Conservation (phyloP, 345 rosid genomes). For the Laguncularia racemosa region DNA sequence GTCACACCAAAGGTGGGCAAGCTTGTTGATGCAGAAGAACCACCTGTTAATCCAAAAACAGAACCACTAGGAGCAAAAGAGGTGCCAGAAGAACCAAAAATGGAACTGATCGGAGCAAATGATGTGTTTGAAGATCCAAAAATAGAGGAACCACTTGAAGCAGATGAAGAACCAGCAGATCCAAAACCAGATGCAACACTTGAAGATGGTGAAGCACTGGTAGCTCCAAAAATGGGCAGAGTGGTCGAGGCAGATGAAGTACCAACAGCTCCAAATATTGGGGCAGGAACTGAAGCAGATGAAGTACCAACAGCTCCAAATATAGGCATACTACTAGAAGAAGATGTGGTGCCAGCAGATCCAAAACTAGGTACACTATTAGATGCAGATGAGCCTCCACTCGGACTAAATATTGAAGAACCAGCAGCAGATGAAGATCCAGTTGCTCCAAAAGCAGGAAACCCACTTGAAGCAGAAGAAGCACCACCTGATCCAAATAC, state of each 20-base stretch:
- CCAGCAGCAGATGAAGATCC: slow-evolving; percentile 3
- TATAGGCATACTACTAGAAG: not conserved
- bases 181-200: slow-evolving; percentile 10
- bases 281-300: not conserved
- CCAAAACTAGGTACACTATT: slow-evolving; percentile 5
- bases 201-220: not conserved
- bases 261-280: slow-evolving; percentile 6
- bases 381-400: not conserved
- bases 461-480: slow-evolving; percentile 1
- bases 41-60: not conserved
- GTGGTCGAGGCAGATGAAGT: slow-evolving; percentile 7
- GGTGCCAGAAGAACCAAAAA: not conserved
- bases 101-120: slow-evolving; percentile 2
- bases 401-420: slow-evolving; percentile 36
- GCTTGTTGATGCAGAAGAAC: not conserved
- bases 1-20: slow-evolving; percentile 1
- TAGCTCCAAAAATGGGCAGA: slow-evolving; percentile 4
- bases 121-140: slow-evolving; percentile 12
- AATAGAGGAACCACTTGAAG: not conserved
- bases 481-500: slow-evolving; percentile 42
- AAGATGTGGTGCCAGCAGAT: not conserved
- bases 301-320: slow-evolving; percentile 7
- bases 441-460: not conserved
- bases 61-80: not conserved
- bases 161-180: slow-evolving; percentile 4